phyloP scores from a whole-genome alignment of 208 protist genomes.

The Zelonia costaricensis region DNA sequence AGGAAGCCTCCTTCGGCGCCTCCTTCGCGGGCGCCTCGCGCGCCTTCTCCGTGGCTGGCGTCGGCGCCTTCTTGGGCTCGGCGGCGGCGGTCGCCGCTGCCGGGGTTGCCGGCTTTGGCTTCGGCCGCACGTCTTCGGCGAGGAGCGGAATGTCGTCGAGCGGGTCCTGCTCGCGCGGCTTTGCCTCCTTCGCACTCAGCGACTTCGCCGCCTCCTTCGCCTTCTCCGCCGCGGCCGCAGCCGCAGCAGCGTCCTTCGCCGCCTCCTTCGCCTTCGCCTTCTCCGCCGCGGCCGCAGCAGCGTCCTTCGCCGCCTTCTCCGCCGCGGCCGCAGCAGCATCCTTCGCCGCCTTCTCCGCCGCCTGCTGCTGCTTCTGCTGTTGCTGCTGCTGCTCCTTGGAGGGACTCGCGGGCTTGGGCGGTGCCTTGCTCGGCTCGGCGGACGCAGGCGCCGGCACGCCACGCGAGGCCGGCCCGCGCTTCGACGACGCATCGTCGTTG shows the following conservation, averaged over 20 bases:
- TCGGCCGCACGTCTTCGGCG: conserved; percentile 20
- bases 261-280: no score
- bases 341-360: not conserved
- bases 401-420: not conserved
- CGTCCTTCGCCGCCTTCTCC: not conserved
- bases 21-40: not conserved
- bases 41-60: not conserved
- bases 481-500: no score
- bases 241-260: conserved; percentile 1
- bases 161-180: conserved; percentile 2
- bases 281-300: not conserved
- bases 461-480: no score
- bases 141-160: conserved; percentile 30
- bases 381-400: not conserved
- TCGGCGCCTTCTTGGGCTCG: not conserved
- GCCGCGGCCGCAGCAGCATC: not conserved
- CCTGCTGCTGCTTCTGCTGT: not conserved
- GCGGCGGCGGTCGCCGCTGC: not conserved
- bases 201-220: not conserved
- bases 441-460: no score
- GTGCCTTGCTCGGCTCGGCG: not conserved
- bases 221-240: no score
- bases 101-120: conserved; percentile 2
- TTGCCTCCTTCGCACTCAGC: not conserved
- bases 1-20: not conserved